phyloP scores from a whole-genome alignment of 345 rosid genomes.

The Boechera retrofracta region DNA sequence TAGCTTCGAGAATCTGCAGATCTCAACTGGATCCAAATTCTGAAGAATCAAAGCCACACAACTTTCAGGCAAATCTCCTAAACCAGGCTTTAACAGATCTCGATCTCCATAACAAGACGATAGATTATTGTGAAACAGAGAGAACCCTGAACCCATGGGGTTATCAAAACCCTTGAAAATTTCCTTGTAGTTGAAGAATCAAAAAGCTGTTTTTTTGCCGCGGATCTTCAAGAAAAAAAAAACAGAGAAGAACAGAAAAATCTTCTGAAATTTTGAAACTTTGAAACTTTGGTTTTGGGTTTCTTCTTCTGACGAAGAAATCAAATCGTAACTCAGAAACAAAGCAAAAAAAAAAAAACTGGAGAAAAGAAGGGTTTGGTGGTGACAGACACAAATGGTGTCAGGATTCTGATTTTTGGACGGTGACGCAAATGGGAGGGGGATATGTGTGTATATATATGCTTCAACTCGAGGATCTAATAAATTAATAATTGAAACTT shows the following conservation, averaged over 20 bases:
- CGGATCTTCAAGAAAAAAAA: conserved; percentile 4
- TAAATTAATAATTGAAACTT: background rate
- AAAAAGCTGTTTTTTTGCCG: background rate
- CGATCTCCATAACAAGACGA: conserved; percentile 34
- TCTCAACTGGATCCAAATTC: conserved; percentile 81
- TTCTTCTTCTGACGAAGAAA: conserved; percentile 5
- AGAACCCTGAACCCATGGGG: conserved; percentile 72
- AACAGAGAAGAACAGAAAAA: background rate
- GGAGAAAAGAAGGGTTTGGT: conserved; percentile 39
- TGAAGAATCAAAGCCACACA: conserved; percentile 74
- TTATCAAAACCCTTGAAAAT: conserved; percentile 3
- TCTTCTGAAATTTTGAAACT: conserved; percentile 20
- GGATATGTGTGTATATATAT: conserved; percentile 4
- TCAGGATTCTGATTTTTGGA: conserved; percentile 26
- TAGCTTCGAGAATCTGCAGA: conserved; percentile 71
- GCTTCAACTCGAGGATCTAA: conserved; percentile 1
- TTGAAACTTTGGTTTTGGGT: conserved; percentile 32
- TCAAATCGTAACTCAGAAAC: conserved; percentile 27
- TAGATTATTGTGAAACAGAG: conserved; percentile 43
- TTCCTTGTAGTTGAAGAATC: conserved; percentile 3
- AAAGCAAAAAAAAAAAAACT: background rate
- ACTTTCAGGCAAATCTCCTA: conserved; percentile 85
- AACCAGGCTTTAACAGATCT: conserved; percentile 47
- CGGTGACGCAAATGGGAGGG: conserved; percentile 33
- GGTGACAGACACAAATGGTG: conserved; percentile 34